Base-by-base conservation (phyloP, 2,329 filamentous ascomycete species). In the Fusarium udum region DNA sequence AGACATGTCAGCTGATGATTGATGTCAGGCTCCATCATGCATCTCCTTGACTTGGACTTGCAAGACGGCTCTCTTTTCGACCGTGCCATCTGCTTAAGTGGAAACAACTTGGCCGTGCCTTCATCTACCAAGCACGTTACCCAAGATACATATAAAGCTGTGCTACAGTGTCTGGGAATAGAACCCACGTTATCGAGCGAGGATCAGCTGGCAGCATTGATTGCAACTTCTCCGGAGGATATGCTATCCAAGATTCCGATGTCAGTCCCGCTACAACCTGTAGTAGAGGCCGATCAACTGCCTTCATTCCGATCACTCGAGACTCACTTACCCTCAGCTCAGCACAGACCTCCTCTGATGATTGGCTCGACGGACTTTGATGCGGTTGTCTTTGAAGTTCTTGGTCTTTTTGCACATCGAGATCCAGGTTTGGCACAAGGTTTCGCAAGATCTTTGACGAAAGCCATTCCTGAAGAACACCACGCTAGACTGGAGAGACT, bases 61-160 rank as follows among this genome's bases (percentile, higher is more conserved):
- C 13, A 12, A 7, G 9, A 4, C 6, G 53, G 46, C 13, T 5
- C 16, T 0, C 61, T 64, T 18, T 61, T 64, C 4, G n/a, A 64
- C 0, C 55, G 61, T 2, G 56, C 61, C 4, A 64, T 64, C 11
- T 64, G 56, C 18, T 20, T 64, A 4, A 49, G 61, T 9, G 61
- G 61, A 18, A 61, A 64, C 8, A 64, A 61, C 7, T 7, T 64
- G 20, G 61, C 61, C 4, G 56, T 64, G 24, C 42, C 61, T 3
- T 8, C 32, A 7, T 36, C 22, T 14, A 6, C 42, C 2, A 49
- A 20, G 8, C 12, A 13, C 0, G 13, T 2, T 11, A 16, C 61
- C 1, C 61, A 64, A 8, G 24, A 61, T 2, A 28, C 43, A 3
- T 64, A 61, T 4, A n/a, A 49, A n/a, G 0, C 15, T 22, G 28